Conservation (phyloP, 768 basidiomycete genomes). For the Xerocomus spinulosus region DNA sequence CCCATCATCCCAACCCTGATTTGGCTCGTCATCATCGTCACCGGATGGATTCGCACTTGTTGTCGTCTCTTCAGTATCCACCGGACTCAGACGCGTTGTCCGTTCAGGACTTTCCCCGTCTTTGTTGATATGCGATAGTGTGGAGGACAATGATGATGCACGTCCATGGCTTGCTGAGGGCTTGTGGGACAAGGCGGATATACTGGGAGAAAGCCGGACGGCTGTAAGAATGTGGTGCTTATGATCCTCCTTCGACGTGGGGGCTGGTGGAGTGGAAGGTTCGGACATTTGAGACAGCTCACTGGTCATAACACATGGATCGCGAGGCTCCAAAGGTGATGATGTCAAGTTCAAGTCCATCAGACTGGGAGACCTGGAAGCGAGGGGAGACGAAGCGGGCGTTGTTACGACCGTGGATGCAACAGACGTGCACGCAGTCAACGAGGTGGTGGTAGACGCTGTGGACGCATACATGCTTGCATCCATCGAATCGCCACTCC, state of each 20-base stretch:
- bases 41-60: conserved; percentile 7
- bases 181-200: conserved; percentile 6
- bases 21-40: conserved; percentile 11
- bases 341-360: conserved; percentile 11
- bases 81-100: conserved; percentile 3
- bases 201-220: conserved; percentile 21
- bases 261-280: neutral
- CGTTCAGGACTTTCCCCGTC: conserved; percentile 1
- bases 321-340: conserved; percentile 3
- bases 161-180: conserved; percentile 1
- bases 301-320: neutral
- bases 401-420: conserved; percentile 18
- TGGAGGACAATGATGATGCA: neutral
- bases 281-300: neutral
- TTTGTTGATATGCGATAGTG: conserved; percentile 8
- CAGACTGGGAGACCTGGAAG: conserved; percentile 21
- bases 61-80: conserved; percentile 8
- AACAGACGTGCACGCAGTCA: conserved; percentile 19
- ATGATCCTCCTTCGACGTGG: conserved; percentile 13
- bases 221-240: conserved; percentile 23
- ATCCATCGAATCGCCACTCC: conserved; percentile 20
- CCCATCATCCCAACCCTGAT: conserved; percentile 8
- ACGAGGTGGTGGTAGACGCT: conserved; percentile 21
- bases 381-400: conserved; percentile 16
- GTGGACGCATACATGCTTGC: conserved; percentile 22